Evolutionary conservation across 2,329 filamentous ascomycete species (phyloP).

Genomic region (Dryadomyces quercus-mongolicae): DNA sequence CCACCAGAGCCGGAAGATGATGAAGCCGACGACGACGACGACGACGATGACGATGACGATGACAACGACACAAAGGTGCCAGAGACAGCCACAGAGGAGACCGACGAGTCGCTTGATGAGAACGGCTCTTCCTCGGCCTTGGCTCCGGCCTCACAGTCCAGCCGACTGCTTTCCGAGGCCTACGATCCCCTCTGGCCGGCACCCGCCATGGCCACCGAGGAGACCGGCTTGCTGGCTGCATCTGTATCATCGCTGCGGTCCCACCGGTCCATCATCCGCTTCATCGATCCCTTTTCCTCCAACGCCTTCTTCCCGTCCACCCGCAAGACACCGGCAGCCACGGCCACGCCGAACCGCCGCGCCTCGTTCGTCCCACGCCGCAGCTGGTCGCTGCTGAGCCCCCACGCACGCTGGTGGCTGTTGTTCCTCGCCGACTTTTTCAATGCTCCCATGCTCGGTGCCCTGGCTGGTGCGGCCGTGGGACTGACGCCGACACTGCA

Average conservation of each 20-base stretch:
- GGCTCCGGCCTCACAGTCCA: background rate
- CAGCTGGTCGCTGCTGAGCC: conserved; percentile 17
- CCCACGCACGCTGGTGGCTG: conserved; percentile 20
- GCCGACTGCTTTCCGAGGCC: background rate
- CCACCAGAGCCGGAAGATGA: conserved; percentile 21
- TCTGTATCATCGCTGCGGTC: background rate
- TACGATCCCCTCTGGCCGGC: conserved; percentile 6
- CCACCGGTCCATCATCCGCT: conserved; percentile 4
- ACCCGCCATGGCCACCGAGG: conserved; percentile 22
- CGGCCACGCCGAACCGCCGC: conserved; percentile 9
- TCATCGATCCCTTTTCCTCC: conserved; percentile 11
- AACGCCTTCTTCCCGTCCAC: conserved; percentile 20
- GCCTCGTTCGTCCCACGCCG: conserved; percentile 15
- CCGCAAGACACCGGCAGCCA: background rate
- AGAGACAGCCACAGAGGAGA: no score
- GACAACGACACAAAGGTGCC: background rate
- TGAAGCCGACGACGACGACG: conserved; percentile 8
- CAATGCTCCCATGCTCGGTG: conserved; percentile 51
- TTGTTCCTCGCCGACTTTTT: conserved; percentile 34
- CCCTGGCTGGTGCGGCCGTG: conserved; percentile 43
- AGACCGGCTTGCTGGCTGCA: conserved; percentile 33
- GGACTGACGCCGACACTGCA: conserved; percentile 49
- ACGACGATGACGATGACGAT: background rate
- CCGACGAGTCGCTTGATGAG: background rate
- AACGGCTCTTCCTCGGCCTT: background rate